A percentile compares a stretch with the other conserved stretches of the same genome.
These are phyloP conservation scores for Staphylotrichum tortipilum DNA, from an alignment of 495 filamentous ascomycete species.

Conservation along the genomic window DNA sequence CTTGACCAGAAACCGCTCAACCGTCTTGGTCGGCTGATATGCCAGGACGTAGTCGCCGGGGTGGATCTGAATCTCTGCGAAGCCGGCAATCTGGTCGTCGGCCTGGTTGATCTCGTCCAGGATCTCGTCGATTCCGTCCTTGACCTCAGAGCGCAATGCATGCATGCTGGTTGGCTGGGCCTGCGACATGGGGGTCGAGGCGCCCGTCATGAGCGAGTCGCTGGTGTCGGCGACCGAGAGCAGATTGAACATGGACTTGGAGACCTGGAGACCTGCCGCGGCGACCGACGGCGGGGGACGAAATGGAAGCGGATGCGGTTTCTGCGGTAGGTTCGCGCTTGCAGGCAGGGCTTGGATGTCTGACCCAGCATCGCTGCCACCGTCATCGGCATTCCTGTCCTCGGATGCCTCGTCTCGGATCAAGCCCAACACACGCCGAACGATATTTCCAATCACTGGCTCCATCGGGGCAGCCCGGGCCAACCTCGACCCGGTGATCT, in stretches of 20 bases:
- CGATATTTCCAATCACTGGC: slow-evolving; percentile 87
- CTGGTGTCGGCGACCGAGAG: slow-evolving; percentile 36
- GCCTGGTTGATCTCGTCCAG: slow-evolving; percentile 83
- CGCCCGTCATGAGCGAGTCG: slow-evolving; percentile 29
- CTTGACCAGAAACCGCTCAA: slow-evolving; percentile 77
- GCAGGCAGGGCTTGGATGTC: slow-evolving; percentile 24
- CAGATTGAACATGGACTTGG: slow-evolving; percentile 75
- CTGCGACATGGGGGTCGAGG: slow-evolving; percentile 37
- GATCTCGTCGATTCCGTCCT: slow-evolving; percentile 82
- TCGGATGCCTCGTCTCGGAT: slow-evolving; percentile 87
- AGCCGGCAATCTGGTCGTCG: slow-evolving; percentile 79
- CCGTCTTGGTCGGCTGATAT: slow-evolving; percentile 67
- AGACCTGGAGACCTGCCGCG: slow-evolving; percentile 47
- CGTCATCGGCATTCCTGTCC: slow-evolving; percentile 59
- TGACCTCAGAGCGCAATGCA: slow-evolving; percentile 76
- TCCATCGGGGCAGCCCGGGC: slow-evolving; percentile 77
- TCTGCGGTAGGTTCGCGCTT: slow-evolving; percentile 34
- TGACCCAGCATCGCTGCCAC: slow-evolving; percentile 33
- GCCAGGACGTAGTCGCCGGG: slow-evolving; percentile 83
- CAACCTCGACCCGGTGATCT: slow-evolving; percentile 63
- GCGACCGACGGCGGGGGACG: slow-evolving; percentile 35
- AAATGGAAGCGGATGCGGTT: slow-evolving; percentile 24
- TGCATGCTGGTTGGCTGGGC: slow-evolving; percentile 29
- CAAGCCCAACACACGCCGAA: slow-evolving; percentile 77
- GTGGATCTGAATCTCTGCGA: slow-evolving; percentile 82